These are phyloP conservation scores for Tolypocladium nubicola DNA, from an alignment of 2,329 filamentous ascomycete species.

Conservation along the genomic window DNA sequence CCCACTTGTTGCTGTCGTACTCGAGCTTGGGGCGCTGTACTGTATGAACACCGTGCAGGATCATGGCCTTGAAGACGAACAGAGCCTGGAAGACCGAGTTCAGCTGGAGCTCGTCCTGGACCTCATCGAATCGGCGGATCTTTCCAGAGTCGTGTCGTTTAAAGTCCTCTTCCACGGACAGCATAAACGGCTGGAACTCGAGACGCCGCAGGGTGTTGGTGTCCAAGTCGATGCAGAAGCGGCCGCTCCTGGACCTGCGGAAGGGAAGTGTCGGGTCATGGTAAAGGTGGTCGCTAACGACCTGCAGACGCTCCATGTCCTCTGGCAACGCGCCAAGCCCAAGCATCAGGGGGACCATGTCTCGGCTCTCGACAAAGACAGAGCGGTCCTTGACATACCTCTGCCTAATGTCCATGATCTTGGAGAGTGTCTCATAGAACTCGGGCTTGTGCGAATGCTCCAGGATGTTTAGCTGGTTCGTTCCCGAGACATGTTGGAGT, in stretches of 20 bases:
- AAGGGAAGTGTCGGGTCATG: constrained; percentile 17
- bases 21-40: constrained; percentile 12
- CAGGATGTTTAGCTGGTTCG: constrained; percentile 11
- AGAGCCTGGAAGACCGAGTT: constrained; percentile 20
- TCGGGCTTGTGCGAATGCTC: constrained; percentile 10
- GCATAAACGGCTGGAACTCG: constrained; percentile 17
- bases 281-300: constrained; percentile 12
- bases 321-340: constrained; percentile 14
- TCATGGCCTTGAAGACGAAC: constrained; percentile 17
- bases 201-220: constrained; percentile 14
- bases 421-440: constrained; percentile 15
- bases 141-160: constrained; percentile 18
- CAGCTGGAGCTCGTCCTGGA: constrained; percentile 15
- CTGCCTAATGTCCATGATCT: constrained; percentile 13
- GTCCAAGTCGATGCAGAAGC: constrained; percentile 15
- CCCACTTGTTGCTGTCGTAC: constrained; percentile 14
- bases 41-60: constrained; percentile 13
- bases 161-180: constrained; percentile 17
- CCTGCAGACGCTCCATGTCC: constrained; percentile 10
- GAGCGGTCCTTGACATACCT: constrained; percentile 12
- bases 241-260: constrained; percentile 13
- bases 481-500: not conserved
- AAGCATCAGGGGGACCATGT: constrained; percentile 13
- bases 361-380: constrained; percentile 13
- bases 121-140: constrained; percentile 16